Percentiles rank a stretch among this genome's conserved stretches.
These are phyloP conservation scores for Scytalidium lignicola DNA, from an alignment of 2,329 filamentous ascomycete species.

Conservation along the genomic window DNA sequence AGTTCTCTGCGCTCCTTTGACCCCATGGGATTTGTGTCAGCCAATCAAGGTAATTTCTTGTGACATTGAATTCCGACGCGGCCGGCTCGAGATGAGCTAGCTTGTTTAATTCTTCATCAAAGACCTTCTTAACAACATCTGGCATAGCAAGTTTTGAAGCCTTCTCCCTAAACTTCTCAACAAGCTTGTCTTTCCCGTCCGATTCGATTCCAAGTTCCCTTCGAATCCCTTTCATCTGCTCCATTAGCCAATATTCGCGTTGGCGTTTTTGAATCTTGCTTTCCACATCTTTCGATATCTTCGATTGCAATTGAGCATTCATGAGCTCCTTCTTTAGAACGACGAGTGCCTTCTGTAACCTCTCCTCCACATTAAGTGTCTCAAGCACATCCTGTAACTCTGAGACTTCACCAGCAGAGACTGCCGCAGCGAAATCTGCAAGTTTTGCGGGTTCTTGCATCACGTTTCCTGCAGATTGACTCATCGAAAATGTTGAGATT, in stretches of 20 bases:
- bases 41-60: slow-evolving; percentile 97
- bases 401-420: slow-evolving; percentile 86
- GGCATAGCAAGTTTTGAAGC: slow-evolving; percentile 93
- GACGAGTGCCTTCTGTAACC: slow-evolving; percentile 84
- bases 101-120: slow-evolving; percentile 97
- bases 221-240: slow-evolving; percentile 98
- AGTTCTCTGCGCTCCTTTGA: slow-evolving; percentile 91
- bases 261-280: slow-evolving; percentile 96
- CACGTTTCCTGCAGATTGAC: slow-evolving; percentile 89
- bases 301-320: slow-evolving; percentile 94
- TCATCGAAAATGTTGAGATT: slow-evolving; percentile 95
- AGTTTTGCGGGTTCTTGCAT: slow-evolving; percentile 92
- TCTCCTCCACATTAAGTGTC: slow-evolving; percentile 84
- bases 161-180: slow-evolving; percentile 97
- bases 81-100: slow-evolving; percentile 90
- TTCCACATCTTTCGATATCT: slow-evolving; percentile 97
- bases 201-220: slow-evolving; percentile 94
- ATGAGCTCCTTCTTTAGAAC: slow-evolving; percentile 97
- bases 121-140: slow-evolving; percentile 92
- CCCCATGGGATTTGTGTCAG: slow-evolving; percentile 98
- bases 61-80: slow-evolving; percentile 97
- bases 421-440: slow-evolving; percentile 93
- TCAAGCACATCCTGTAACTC: slow-evolving; percentile 91
- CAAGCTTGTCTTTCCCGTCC: slow-evolving; percentile 95
- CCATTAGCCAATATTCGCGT: slow-evolving; percentile 97